phyloP scores from a whole-genome alignment of 306 rosid species.

The Lathyrus aphaca region DNA sequence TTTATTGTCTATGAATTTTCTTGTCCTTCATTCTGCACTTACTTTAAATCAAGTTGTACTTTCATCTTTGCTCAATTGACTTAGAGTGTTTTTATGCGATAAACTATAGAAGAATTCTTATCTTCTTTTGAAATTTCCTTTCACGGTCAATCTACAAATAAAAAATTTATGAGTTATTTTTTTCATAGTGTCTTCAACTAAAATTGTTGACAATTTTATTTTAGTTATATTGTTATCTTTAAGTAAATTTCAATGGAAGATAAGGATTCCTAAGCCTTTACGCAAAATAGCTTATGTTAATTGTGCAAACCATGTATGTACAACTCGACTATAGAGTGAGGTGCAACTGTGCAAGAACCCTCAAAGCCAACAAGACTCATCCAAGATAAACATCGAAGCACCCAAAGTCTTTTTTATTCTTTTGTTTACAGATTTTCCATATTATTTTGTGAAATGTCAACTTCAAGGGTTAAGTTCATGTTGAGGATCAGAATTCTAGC shows the following conservation, averaged over 20 bases:
- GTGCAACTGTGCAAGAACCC: neutral
- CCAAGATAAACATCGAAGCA: neutral
- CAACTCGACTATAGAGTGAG: neutral
- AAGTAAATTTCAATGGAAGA: conserved; percentile 9
- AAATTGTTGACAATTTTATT: neutral
- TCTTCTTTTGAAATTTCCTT: conserved; percentile 9
- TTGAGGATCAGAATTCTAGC: neutral
- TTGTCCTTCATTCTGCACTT: neutral
- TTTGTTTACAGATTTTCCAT: neutral
- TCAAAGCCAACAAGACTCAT: neutral
- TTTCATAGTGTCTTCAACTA: neutral
- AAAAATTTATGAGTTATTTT: neutral
- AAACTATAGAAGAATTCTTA: neutral
- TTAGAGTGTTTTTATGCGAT: neutral
- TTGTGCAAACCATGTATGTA: neutral
- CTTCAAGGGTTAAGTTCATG: neutral
- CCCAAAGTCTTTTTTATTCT: neutral
- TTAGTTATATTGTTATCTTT: neutral
- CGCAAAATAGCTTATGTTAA: neutral
- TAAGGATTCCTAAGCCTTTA: neutral
- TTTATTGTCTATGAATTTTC: neutral
- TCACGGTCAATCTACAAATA: neutral
- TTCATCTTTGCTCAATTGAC: neutral
- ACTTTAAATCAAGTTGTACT: neutral
- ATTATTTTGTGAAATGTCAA: neutral